Evolutionary conservation across 805 yeast species (phyloP), one percentile per base, ranked within the genome.

Genomic region (Candida corydali): DNA sequence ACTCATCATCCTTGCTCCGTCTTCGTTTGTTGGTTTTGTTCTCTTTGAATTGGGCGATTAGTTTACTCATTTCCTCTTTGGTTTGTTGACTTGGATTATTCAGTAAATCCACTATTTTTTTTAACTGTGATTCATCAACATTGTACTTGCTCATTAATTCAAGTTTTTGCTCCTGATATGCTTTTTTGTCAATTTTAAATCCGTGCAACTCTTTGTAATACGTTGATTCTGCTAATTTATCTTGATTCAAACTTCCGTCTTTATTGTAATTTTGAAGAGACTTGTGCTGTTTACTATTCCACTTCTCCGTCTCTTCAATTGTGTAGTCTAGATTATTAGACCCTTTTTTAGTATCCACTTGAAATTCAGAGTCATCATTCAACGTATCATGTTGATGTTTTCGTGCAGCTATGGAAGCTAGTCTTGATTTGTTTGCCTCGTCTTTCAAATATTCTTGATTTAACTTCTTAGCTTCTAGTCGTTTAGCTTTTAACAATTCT

Each of bases 291-390:
- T 65, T 69, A 19, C 49, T 59, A 17, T 78, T 73, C 88, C 88
- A 82, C 37, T 63, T 61, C 44, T 79, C 83, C 38, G 77, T 69
- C 36, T 84, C 85, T 36, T 77, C 83, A 4, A 81, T 70, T 0
- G 84, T 71, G 34, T 50, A 50, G n/a, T 34, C 38, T 17, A 51
- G 26, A 26, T 29, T 22, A 17, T 23, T 22, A 16, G 18, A 17
- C 9, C 33, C 16, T 24, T 35, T 17, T 14, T 36, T 69, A n/a
- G 52, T 34, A 37, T 57, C 56, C n/a, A n/a, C n/a, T n/a, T n/a
- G n/a, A n/a, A n/a, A n/a, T n/a, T n/a, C n/a, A n/a, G n/a, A n/a
- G 2, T 65, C 66, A 2, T 61, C 48, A 39, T 68, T 72, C 8
- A 57, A 54, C 29, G 53, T 5, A 55, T 62, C 34, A 36, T 39